These are phyloP conservation scores for Globisporangium alternatum DNA, from an alignment of 352 stramenopile species.

Conservation along the genomic window DNA sequence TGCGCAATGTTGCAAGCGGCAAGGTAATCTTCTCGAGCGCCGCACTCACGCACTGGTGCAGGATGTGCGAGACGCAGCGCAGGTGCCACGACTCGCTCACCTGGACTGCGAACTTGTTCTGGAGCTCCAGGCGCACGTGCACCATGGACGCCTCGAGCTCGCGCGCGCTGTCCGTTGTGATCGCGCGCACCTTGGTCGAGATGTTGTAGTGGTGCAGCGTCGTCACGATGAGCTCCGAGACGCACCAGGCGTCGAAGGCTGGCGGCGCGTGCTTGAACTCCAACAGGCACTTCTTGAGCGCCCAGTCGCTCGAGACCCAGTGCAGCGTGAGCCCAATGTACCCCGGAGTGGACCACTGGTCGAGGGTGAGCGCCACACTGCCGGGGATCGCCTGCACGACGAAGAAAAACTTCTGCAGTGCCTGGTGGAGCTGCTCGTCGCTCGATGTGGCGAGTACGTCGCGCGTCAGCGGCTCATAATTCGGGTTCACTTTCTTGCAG, in stretches of 20 bases:
- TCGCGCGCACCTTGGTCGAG: conserved; percentile 10
- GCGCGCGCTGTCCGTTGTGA: conserved; percentile 9
- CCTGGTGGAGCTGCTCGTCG: conserved; percentile 2
- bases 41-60: conserved; percentile 4
- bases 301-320: conserved; percentile 16
- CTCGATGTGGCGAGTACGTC: background rate
- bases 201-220: conserved; percentile 8
- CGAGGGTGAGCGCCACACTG: conserved; percentile 7
- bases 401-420: conserved; percentile 3
- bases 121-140: background rate
- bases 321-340: conserved; percentile 13
- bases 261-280: conserved; percentile 11
- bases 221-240: conserved; percentile 8
- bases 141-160: background rate
- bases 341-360: conserved; percentile 8
- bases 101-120: conserved; percentile 1
- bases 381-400: conserved; percentile 11
- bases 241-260: background rate
- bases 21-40: background rate
- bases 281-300: conserved; percentile 11
- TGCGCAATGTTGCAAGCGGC: conserved; percentile 4
- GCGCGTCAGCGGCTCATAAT: background rate
- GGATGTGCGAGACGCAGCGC: conserved; percentile 7
- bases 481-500: conserved; percentile 12
- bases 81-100: conserved; percentile 8